These are phyloP conservation scores for Postia placenta DNA, from an alignment of 768 basidiomycete species.

Conservation along the genomic window DNA sequence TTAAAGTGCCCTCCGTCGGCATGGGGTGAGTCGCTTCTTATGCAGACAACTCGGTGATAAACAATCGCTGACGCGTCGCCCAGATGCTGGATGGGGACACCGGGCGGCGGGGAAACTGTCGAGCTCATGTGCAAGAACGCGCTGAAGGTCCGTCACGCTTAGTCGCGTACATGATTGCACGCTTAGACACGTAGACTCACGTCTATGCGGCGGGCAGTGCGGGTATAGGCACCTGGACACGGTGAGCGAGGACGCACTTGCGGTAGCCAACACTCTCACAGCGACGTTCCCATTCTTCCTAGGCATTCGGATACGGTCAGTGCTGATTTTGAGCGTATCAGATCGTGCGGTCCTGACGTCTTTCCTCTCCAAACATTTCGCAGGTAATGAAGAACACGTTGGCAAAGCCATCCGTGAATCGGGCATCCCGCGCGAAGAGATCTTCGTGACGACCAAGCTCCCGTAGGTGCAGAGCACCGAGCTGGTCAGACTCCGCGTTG, in stretches of 20 bases:
- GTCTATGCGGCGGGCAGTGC: constrained; percentile 23
- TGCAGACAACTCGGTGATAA: not conserved
- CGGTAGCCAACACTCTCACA: too few relatives aligned
- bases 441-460: constrained; percentile 19
- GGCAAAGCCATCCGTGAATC: constrained; percentile 58
- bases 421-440: constrained; percentile 40
- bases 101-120: constrained; percentile 46
- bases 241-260: too few relatives aligned
- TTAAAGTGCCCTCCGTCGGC: constrained; percentile 68
- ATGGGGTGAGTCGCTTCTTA: constrained; percentile 34
- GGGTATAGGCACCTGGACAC: constrained; percentile 77
- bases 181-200: too few relatives aligned
- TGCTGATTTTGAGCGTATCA: too few relatives aligned
- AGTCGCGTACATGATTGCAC: too few relatives aligned
- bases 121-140: constrained; percentile 30
- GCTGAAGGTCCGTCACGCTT: constrained; percentile 8
- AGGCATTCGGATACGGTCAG: constrained; percentile 7
- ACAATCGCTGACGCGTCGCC: not conserved
- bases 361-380: not conserved
- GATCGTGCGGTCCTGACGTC: not conserved
- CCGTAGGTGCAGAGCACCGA: constrained; percentile 12
- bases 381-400: constrained; percentile 69
- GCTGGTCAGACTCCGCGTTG: not conserved
- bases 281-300: too few relatives aligned
- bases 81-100: constrained; percentile 73